Evolutionary conservation across 2,329 filamentous ascomycete species (phyloP).

Genomic region (Acrocalymma vagum): DNA sequence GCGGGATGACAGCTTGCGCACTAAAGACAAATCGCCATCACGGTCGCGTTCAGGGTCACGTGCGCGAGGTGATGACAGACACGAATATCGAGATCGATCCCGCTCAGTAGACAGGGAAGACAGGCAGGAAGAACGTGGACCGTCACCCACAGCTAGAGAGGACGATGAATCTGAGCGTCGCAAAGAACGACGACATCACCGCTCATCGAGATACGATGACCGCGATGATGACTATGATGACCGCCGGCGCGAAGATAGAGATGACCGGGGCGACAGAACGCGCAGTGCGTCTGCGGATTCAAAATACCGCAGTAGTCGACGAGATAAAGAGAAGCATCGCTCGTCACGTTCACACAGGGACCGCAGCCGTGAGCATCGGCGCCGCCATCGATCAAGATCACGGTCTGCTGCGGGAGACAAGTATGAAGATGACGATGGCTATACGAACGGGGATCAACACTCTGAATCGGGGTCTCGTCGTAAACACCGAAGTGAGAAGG

Average conservation of each 20-base stretch:
- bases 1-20: conserved; percentile 42
- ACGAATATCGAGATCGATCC: conserved; percentile 28
- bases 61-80: conserved; percentile 29
- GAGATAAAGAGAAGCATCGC: conserved; percentile 52
- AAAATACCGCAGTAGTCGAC: conserved; percentile 68
- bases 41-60: conserved; percentile 51
- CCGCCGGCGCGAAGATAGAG: conserved; percentile 57
- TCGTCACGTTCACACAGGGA: conserved; percentile 58
- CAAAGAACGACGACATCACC: conserved; percentile 57
- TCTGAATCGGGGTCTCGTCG: conserved; percentile 41
- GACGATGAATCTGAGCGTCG: conserved; percentile 43
- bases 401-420: conserved; percentile 35
- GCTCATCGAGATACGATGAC: conserved; percentile 52
- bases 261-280: conserved; percentile 62
- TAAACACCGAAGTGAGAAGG: conserved; percentile 48
- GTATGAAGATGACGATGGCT: conserved; percentile 39
- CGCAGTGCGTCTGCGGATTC: conserved; percentile 71
- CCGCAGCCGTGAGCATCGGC: conserved; percentile 54
- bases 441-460: conserved; percentile 36
- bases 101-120: conserved; percentile 54
- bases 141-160: conserved; percentile 57
- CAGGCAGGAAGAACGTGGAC: conserved; percentile 57
- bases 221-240: conserved; percentile 49
- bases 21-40: conserved; percentile 49
- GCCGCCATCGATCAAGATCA: conserved; percentile 54